Base-by-base conservation (phyloP, 2,329 filamentous ascomycete species). In the Penicillium sp. region DNA sequence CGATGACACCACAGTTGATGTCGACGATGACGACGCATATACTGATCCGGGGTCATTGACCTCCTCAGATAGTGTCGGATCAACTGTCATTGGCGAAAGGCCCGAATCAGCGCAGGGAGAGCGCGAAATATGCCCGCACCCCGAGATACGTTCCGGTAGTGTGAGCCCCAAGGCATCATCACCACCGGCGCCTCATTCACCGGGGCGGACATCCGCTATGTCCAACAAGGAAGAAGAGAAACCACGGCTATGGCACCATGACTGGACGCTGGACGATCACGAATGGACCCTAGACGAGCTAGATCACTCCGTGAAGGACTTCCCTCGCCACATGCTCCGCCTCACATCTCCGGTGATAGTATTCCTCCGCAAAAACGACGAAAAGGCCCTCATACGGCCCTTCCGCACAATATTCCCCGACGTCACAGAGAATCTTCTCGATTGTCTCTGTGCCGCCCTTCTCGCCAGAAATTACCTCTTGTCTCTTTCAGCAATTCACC, bases 271-370 rank as follows among this genome's bases (percentile, higher is more conserved):
- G 4, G 69, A 72, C 38, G 67, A 72, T 43, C 65, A 70, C 39
- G 68, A 71, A 48, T 72, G 69, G 69, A 66, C 68, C 4, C 57
- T 72, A 1, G 65, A 70, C 28, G 66, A 72, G 53, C 59, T 72
- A 19, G 68, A 71, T 11, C 59, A 66, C 22, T 69, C 66, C 1
- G 62, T 70, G 11, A 68, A 65, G 31, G 64, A 67, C 14, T 69
- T 65, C 14, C 67, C 69, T 14, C 63, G 60, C 10, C 58, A 64
- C 33, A 66, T 66, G 60, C 62, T 71, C 5, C 64, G 62, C 14
- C 60, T 72, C 9, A 68, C 68, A 4, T 72, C 69, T 0, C 69
- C 69, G 12, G 69, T 70, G 13, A 68, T 72, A 4, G 64, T 71
- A 39, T 65, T 69, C 48, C 55, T 72, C 14, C 64, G 69, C 16